Evolutionary conservation across 768 basidiomycete genomes (phyloP).

Genomic region (Psilocybe tampanensis): DNA sequence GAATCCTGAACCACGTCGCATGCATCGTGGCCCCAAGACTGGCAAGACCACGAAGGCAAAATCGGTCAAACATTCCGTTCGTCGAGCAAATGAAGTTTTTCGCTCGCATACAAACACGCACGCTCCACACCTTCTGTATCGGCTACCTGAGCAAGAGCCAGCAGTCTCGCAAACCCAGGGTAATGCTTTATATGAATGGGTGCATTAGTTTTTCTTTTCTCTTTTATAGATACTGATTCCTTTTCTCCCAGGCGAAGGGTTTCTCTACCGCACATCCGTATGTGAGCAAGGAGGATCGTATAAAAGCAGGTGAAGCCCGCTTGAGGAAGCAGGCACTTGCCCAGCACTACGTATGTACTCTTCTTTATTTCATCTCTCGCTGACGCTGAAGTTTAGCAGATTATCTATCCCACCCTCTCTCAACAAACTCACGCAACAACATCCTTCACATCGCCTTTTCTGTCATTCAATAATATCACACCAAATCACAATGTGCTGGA

Average conservation of each 20-base stretch:
- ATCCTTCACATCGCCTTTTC: too few species aligned
- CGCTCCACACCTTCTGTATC: background rate
- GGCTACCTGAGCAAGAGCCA: background rate
- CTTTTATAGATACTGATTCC: background rate
- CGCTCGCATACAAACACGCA: background rate
- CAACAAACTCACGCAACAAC: too few species aligned
- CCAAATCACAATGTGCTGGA: background rate
- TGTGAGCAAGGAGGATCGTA: background rate
- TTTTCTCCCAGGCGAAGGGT: background rate
- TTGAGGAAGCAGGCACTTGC: background rate
- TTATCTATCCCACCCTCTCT: too few species aligned
- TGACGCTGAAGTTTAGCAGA: too few species aligned
- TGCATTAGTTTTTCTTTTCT: background rate
- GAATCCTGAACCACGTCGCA: background rate
- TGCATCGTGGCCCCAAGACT: conserved; percentile 3
- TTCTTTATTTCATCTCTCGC: too few species aligned
- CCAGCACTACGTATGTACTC: too few species aligned
- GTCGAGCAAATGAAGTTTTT: conserved; percentile 1
- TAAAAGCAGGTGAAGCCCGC: background rate
- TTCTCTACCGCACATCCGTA: background rate
- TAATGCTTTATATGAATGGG: background rate
- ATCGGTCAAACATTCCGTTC: background rate
- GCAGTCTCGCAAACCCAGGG: background rate
- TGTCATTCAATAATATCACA: too few species aligned
- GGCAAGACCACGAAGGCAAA: background rate